Base-by-base conservation (phyloP, 768 basidiomycete species). In the Cystofilobasidium macerans region DNA sequence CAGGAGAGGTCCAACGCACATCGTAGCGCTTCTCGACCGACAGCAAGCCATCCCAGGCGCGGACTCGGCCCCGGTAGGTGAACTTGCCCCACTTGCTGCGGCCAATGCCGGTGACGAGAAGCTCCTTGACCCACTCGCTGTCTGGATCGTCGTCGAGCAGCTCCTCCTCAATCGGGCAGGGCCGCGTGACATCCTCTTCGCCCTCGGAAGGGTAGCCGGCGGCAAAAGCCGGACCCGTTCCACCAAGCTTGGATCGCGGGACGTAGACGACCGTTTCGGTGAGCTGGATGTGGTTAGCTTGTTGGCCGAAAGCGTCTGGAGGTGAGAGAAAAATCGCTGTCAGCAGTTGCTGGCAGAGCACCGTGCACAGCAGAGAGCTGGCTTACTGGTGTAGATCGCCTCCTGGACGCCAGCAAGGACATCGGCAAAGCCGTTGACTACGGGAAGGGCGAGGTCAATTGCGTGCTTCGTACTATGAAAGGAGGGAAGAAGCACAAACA, bases 11-110 rank as follows among this genome's bases (percentile, higher is more conserved):
- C 7, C 0, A 3, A 54, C 61, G 33, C 18, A 62, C 63, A 2
- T 28, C 26, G 48, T 66, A 66, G 14, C 32, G 35, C 59, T 66
- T 66, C 26, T 43, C 43, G 24, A 66, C 22, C 12, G 36, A 36
- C 30, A 66, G 30, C 33, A 66, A 18, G 8, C 65, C 65, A 26
- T 66, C 65, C 65, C 65, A 66, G 9, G 56, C 32, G 38, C 65
- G 30, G n/a, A 66, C 65, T 28, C 65, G 30, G 4, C 65, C 65
- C 0, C 33, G 26, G 33, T 48, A 18, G 35, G 36, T 60, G 58
- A 60, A 60, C 24, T 60, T 42, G 9, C 65, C 65, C 65, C 65
- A 66, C 1, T 28, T 48, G n/a, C 58, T 60, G 16, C 59, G 24
- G 5, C 65, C 65, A 5, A 18, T 40, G 1, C 65, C 65, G 24